Conservation (phyloP, 345 rosid genomes). For the Dimocarpus longan region DNA sequence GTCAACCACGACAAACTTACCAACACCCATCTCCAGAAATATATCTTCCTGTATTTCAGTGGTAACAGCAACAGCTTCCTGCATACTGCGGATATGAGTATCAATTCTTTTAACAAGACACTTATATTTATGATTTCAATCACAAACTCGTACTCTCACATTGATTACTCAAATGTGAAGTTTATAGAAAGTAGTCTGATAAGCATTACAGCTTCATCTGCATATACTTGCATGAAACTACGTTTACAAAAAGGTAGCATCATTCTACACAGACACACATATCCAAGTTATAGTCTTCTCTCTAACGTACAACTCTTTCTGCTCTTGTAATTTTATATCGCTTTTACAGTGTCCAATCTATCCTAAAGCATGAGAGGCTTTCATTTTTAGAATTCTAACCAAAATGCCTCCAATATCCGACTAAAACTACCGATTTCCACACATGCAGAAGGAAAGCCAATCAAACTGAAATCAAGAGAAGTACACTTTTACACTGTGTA, state of each 20-base stretch:
- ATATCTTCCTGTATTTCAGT: slow-evolving; percentile 73
- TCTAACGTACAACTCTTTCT: background rate
- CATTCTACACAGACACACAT: background rate
- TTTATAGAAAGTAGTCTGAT: background rate
- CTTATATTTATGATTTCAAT: background rate
- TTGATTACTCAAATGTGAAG: background rate
- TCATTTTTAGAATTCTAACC: background rate
- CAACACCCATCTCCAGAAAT: slow-evolving; percentile 80
- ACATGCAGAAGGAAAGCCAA: background rate
- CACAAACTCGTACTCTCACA: background rate
- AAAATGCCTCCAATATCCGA: background rate
- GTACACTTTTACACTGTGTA: background rate
- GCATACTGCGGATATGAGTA: slow-evolving; percentile 8
- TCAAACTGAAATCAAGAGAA: background rate
- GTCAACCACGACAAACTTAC: slow-evolving; percentile 37
- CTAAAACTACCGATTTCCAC: background rate
- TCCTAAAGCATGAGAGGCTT: background rate
- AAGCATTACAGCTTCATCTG: background rate
- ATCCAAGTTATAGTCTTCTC: too few relatives aligned
- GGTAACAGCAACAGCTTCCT: slow-evolving; percentile 90
- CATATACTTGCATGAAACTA: background rate
- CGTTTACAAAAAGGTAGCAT: background rate
- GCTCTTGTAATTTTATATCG: background rate
- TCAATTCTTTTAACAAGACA: background rate
- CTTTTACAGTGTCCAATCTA: background rate